phyloP scores from a whole-genome alignment of 2,329 filamentous ascomycete genomes.

The Aspergillus proliferans region DNA sequence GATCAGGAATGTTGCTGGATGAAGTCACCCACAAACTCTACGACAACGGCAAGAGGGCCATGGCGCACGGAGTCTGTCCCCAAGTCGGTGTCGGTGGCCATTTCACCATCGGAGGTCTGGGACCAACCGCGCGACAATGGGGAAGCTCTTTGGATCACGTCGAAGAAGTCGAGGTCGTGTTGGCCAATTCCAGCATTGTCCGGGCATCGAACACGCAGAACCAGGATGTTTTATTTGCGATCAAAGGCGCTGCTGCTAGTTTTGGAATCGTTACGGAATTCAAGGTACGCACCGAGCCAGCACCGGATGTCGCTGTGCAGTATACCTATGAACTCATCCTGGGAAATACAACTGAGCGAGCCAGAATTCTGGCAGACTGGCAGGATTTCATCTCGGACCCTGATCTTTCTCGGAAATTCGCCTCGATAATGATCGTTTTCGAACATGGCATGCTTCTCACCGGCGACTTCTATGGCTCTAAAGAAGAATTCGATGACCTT shows the following conservation, averaged over 20 bases:
- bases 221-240: slow-evolving; percentile 29
- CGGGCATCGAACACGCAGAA: slow-evolving; percentile 23
- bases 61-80: slow-evolving; percentile 35
- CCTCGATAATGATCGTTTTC: slow-evolving; percentile 51
- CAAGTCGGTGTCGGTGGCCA: slow-evolving; percentile 38
- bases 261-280: slow-evolving; percentile 37
- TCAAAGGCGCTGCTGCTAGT: slow-evolving; percentile 32
- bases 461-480: slow-evolving; percentile 56
- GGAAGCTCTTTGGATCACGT: slow-evolving; percentile 49
- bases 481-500: slow-evolving; percentile 48
- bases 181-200: slow-evolving; percentile 34
- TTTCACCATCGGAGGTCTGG: slow-evolving; percentile 35
- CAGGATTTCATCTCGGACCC: slow-evolving; percentile 52
- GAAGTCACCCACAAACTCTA: slow-evolving; percentile 28
- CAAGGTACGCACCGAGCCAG: slow-evolving; percentile 30
- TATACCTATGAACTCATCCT: slow-evolving; percentile 54
- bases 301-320: slow-evolving; percentile 46
- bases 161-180: slow-evolving; percentile 43
- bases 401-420: slow-evolving; percentile 53
- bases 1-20: slow-evolving; percentile 28
- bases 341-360: slow-evolving; percentile 44
- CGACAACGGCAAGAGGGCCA: slow-evolving; percentile 24
- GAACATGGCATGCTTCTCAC: slow-evolving; percentile 52
- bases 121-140: slow-evolving; percentile 43
- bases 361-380: slow-evolving; percentile 51